Conservation (phyloP, 768 basidiomycete genomes). For the Mycena vitilis region DNA sequence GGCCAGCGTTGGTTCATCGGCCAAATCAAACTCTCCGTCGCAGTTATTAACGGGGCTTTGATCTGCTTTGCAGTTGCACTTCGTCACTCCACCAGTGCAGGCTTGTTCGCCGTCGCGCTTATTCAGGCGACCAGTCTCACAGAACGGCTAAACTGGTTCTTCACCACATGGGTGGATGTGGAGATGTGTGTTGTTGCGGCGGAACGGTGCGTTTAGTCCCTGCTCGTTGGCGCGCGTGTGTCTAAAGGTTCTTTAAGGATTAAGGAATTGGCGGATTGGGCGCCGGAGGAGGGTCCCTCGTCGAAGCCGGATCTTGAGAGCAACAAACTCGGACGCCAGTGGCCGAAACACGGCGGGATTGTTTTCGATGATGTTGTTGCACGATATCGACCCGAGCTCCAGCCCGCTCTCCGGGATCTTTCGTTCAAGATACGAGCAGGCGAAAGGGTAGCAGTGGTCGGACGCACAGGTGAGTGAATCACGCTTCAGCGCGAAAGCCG, state of each 20-base stretch:
- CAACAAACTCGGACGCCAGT: not conserved
- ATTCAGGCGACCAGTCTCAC: constrained; percentile 25
- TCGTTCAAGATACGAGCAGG: constrained; percentile 20
- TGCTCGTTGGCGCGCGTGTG: no score
- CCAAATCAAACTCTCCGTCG: constrained; percentile 20
- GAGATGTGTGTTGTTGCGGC: constrained; percentile 25
- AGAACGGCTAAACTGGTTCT: constrained; percentile 26
- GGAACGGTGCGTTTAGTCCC: constrained; percentile 13
- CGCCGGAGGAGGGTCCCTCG: constrained; percentile 11
- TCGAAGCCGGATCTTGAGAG: not conserved
- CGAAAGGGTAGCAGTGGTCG: constrained; percentile 14
- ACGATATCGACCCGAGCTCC: constrained; percentile 21
- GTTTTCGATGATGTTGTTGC: constrained; percentile 1
- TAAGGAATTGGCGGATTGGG: constrained; percentile 23
- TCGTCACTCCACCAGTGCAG: constrained; percentile 12
- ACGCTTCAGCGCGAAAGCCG: no score
- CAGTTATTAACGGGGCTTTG: constrained; percentile 18
- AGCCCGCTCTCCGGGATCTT: constrained; percentile 4
- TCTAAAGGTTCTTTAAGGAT: not conserved
- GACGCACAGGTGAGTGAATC: constrained; percentile 12
- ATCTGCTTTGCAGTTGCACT: constrained; percentile 21
- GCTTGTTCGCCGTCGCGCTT: constrained; percentile 23
- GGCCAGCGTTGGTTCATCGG: constrained; percentile 20
- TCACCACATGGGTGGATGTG: constrained; percentile 22
- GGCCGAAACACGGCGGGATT: constrained; percentile 20